Base-by-base conservation (phyloP, 2,329 filamentous ascomycete species). In the Penicillium vulpinum region DNA sequence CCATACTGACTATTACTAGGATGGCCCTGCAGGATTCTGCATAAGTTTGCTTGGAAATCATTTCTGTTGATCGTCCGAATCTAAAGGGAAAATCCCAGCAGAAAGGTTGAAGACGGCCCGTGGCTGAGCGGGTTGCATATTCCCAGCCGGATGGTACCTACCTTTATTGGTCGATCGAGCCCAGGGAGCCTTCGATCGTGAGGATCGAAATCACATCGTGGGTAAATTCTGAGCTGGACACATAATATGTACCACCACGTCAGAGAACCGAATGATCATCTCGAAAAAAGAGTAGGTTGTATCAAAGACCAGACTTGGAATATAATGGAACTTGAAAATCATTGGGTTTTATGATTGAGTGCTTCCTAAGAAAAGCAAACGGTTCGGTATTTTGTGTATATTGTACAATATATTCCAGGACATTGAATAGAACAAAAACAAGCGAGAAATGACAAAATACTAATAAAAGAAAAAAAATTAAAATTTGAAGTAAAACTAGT, bases 61-160 rank as follows among this genome's bases (percentile, higher is more conserved):
- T 15, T 28, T 47, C 26, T 45, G 39, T 22, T 31, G 51, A 35
- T 35, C 43, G 38, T 6, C 22, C 13, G 15, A 44, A 55, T 41
- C 11, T 18, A 26, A 45, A 38, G 15, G 18, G 6, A 3, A 36
- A 51, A 50, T 60, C 60, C 59, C 61, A 62, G 57, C 31, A 55
- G 43, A 52, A 51, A 60, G 61, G 59, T 41, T 56, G 38, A 54
- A 57, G 49, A 56, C 54, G 61, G 59, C 57, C 63, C 57, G 59
- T 57, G 59, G 59, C 56, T 63, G 48, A 57, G 41, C 54, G 53
- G 57, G 57, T 60, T 61, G 56, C 33, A 38, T 63, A 60, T 67
- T 68, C 66, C 70, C 70, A 68, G 62, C 60, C 51, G 47, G 56
- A 54, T 65, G 70, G 70, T 56, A 68, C 66, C 52, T 43, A 35